A percentile compares a stretch with the other conserved stretches of the same genome.
These are phyloP conservation scores for Aspergillus melleus DNA, from an alignment of 2,329 filamentous ascomycete genomes.

Conservation along the genomic window DNA sequence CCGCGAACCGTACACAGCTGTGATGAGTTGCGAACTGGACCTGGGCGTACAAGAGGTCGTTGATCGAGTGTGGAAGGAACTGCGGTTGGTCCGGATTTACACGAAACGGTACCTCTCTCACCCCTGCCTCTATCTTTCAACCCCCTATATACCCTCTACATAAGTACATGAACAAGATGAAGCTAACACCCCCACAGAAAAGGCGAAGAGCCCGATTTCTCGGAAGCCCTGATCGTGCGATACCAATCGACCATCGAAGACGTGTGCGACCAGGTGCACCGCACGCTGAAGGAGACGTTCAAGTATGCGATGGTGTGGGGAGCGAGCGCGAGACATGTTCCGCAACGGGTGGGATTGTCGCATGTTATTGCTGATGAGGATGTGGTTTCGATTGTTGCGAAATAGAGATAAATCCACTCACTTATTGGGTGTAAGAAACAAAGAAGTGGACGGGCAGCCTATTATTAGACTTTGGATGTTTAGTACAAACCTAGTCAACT, in stretches of 20 bases:
- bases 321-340: conserved; percentile 89
- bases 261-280: conserved; percentile 92
- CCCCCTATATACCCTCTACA: neutral
- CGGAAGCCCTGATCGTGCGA: conserved; percentile 89
- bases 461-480: neutral
- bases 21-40: conserved; percentile 97
- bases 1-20: conserved; percentile 86
- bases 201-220: conserved; percentile 83
- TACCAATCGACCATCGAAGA: conserved; percentile 89
- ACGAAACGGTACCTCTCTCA: conserved; percentile 65
- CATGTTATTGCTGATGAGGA: conserved; percentile 74
- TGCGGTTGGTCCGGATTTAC: conserved; percentile 87
- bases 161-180: neutral
- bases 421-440: conserved; percentile 19
- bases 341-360: conserved; percentile 83
- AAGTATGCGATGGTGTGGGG: conserved; percentile 99
- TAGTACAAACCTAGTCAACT: neutral
- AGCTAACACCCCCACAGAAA: conserved; percentile 57
- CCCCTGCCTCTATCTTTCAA: neutral
- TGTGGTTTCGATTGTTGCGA: conserved; percentile 65
- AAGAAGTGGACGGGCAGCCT: neutral
- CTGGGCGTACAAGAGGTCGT: conserved; percentile 91
- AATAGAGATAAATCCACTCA: conserved; percentile 12
- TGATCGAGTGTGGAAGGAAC: conserved; percentile 91
- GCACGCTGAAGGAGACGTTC: conserved; percentile 95